Evolutionary conservation across 495 filamentous ascomycete species (phyloP).

Genomic region (Aspergillus olivimuriae): DNA sequence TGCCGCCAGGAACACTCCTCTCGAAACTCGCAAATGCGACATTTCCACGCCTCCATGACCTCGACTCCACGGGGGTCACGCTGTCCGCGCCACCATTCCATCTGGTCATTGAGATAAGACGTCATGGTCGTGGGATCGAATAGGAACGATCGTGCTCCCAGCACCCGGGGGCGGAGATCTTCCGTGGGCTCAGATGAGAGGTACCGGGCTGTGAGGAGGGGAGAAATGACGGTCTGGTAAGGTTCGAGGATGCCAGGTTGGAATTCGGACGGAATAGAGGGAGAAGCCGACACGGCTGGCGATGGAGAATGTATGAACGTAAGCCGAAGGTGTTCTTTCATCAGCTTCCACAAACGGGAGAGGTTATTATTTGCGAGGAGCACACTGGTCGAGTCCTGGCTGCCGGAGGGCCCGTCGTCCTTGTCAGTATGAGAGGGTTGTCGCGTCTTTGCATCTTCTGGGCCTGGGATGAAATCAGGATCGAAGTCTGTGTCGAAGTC

Average conservation of each 20-base stretch:
- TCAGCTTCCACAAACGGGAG: slow-evolving; percentile 54
- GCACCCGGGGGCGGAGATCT: slow-evolving; percentile 35
- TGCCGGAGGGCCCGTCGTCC: slow-evolving; percentile 14
- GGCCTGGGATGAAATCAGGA: slow-evolving; percentile 21
- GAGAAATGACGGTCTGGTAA: slow-evolving; percentile 43
- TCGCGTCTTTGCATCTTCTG: slow-evolving; percentile 17
- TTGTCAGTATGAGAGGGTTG: slow-evolving; percentile 4
- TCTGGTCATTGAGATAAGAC: slow-evolving; percentile 57
- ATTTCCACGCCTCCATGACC: slow-evolving; percentile 91
- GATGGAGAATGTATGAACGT: slow-evolving; percentile 46
- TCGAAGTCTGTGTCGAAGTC: slow-evolving; percentile 26
- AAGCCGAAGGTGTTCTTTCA: slow-evolving; percentile 57
- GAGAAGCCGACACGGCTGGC: slow-evolving; percentile 26
- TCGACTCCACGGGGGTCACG: slow-evolving; percentile 69
- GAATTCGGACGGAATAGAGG: slow-evolving; percentile 46
- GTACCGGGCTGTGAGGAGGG: slow-evolving; percentile 40
- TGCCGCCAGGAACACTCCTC: slow-evolving; percentile 58
- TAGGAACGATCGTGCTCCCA: slow-evolving; percentile 63
- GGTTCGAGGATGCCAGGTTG: slow-evolving; percentile 49
- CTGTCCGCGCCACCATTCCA: slow-evolving; percentile 86
- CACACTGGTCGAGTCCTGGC: slow-evolving; percentile 46
- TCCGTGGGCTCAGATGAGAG: slow-evolving; percentile 28
- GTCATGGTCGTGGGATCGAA: slow-evolving; percentile 59
- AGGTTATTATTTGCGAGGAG: slow-evolving; percentile 57
- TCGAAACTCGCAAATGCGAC: slow-evolving; percentile 57